phyloP scores from a whole-genome alignment of 345 rosid species.

The Eucalyptus polyanthemos region DNA sequence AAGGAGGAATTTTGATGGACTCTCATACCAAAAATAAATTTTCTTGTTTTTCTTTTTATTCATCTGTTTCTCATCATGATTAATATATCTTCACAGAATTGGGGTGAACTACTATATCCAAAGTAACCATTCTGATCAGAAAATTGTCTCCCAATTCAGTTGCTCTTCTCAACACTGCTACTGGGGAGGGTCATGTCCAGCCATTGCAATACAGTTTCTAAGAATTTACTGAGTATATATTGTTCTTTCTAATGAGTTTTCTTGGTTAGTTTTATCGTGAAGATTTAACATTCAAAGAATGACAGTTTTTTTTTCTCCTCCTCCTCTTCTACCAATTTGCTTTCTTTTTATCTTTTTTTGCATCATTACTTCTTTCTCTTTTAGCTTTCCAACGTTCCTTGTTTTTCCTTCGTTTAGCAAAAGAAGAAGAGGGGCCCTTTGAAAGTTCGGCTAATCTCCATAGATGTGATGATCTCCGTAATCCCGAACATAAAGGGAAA shows the following conservation, averaged over 20 bases:
- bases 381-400: background rate
- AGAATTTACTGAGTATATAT: background rate
- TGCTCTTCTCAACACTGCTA: background rate
- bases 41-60: background rate
- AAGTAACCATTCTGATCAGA: background rate
- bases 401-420: background rate
- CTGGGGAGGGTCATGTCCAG: background rate
- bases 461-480: background rate
- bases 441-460: background rate
- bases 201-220: background rate
- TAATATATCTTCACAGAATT: background rate
- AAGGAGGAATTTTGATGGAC: background rate
- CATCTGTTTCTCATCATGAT: background rate
- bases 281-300: background rate
- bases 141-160: background rate
- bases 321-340: background rate
- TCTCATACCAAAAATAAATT: background rate
- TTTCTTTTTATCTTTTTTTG: background rate
- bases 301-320: background rate
- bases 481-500: background rate
- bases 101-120: background rate
- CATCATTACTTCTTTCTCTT: background rate
- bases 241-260: background rate
- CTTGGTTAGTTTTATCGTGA: background rate
- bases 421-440: background rate